phyloP scores from a whole-genome alignment of 208 protist genomes.

The Giardia muris region DNA sequence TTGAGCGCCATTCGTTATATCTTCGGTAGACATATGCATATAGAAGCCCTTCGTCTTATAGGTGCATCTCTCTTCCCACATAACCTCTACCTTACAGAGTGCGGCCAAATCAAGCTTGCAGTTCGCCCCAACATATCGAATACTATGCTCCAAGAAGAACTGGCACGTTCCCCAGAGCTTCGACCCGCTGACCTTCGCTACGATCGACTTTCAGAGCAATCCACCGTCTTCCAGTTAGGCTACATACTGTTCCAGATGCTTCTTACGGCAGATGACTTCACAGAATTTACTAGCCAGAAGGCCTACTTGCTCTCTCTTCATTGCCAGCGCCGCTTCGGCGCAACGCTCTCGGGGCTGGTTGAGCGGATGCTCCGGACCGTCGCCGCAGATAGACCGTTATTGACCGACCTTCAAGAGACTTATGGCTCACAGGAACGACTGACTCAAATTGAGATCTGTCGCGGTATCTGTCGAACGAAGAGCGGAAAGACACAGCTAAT shows the following conservation, averaged over 20 bases:
- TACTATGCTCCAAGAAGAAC: neutral
- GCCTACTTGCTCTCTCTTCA: neutral
- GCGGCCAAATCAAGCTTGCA: neutral
- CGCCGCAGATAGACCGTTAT: neutral
- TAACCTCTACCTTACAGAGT: neutral
- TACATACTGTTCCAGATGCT: neutral
- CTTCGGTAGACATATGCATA: neutral
- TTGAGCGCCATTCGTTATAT: neutral
- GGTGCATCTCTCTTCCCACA: neutral
- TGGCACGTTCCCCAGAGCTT: neutral
- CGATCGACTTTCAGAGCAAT: neutral
- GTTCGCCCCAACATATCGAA: neutral
- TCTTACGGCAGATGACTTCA: neutral
- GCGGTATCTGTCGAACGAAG: neutral
- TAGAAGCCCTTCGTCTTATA: neutral
- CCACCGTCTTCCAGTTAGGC: neutral
- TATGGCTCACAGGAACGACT: neutral
- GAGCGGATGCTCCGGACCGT: neutral
- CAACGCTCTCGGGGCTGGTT: neutral
- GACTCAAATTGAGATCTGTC: neutral
- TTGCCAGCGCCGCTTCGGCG: neutral
- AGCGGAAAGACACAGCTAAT: neutral
- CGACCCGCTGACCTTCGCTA: neutral
- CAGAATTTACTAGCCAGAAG: neutral
- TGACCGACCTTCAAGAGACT: neutral